Percentiles rank a stretch among this genome's conserved stretches.
phyloP scores from a whole-genome alignment of 2,329 filamentous ascomycete genomes.

The Leptographium wingfieldii region DNA sequence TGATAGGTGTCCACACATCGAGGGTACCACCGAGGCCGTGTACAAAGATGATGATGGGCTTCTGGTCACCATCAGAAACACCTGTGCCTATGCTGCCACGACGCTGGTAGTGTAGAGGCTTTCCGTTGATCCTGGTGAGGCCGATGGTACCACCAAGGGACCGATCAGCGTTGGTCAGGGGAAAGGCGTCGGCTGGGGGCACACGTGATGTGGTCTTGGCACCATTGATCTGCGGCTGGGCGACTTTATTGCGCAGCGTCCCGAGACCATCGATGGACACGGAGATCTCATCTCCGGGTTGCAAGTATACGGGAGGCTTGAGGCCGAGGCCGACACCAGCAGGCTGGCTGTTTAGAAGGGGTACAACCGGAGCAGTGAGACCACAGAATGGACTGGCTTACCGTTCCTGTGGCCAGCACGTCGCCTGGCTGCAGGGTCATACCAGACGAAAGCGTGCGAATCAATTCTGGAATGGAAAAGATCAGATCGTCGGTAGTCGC shows the following conservation, averaged over 20 bases:
- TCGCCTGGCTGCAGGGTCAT: slow-evolving; percentile 32
- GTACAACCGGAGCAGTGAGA: neutral
- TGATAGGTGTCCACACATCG: neutral
- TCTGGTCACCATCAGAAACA: too few species aligned
- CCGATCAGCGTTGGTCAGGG: neutral
- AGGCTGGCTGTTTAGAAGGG: slow-evolving; percentile 10
- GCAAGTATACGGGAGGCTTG: slow-evolving; percentile 26
- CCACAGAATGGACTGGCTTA: slow-evolving; percentile 3
- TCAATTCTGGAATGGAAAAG: slow-evolving; percentile 27
- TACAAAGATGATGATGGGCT: neutral
- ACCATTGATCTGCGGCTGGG: neutral
- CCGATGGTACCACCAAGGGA: neutral
- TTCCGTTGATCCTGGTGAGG: slow-evolving; percentile 1
- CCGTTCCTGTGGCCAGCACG: slow-evolving; percentile 31
- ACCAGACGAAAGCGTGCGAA: slow-evolving; percentile 27
- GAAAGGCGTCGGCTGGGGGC: neutral
- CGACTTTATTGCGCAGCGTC: slow-evolving; percentile 25
- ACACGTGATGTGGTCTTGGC: neutral
- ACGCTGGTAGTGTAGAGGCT: neutral
- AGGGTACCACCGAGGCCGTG: neutral
- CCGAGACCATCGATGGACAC: slow-evolving; percentile 29
- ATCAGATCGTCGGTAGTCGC: slow-evolving; percentile 32
- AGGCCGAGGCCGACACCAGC: slow-evolving; percentile 35
- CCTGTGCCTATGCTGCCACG: neutral
- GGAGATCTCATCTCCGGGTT: slow-evolving; percentile 27